phyloP scores from a whole-genome alignment of 768 basidiomycete genomes.

The Naganishia friedmannii region DNA sequence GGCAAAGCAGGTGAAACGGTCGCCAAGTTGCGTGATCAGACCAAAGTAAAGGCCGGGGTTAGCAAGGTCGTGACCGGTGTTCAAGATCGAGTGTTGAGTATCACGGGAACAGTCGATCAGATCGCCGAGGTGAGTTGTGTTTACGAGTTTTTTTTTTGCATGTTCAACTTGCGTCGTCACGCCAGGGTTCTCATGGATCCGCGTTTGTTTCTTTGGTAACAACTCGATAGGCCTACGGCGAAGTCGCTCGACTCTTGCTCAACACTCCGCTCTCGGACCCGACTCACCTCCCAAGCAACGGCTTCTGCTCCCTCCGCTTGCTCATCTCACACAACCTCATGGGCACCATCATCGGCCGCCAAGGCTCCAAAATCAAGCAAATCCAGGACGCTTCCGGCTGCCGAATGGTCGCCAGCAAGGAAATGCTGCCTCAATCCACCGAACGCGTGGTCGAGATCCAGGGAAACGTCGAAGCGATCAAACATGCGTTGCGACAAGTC shows the following conservation, averaged over 20 bases:
- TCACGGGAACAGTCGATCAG: constrained; percentile 85
- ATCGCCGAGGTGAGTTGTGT: constrained; percentile 74
- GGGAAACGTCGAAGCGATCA: constrained; percentile 86
- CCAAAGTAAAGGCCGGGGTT: constrained; percentile 96
- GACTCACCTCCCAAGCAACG: constrained; percentile 63
- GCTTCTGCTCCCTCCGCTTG: constrained; percentile 82
- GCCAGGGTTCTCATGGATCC: too few relatives aligned
- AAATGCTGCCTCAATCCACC: constrained; percentile 98
- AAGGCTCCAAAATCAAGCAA: constrained; percentile 95
- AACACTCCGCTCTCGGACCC: constrained; percentile 70
- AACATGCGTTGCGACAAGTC: constrained; percentile 90
- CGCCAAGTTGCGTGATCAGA: constrained; percentile 89
- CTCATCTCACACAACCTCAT: constrained; percentile 98
- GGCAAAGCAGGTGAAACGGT: constrained; percentile 94
- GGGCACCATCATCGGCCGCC: constrained; percentile 97
- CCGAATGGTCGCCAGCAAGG: constrained; percentile 97
- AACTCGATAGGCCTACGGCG: constrained; percentile 77
- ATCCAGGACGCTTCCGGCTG: constrained; percentile 95
- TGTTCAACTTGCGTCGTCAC: too few relatives aligned
- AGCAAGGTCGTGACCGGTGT: constrained; percentile 97
- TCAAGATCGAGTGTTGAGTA: constrained; percentile 93
- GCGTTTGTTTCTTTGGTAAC: constrained; percentile 13
- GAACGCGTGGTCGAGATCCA: constrained; percentile 98
- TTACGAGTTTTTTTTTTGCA: too few relatives aligned
- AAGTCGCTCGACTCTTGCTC: constrained; percentile 85